Evolutionary conservation across 768 basidiomycete species (phyloP).

Genomic region (Amanita polypyramis): DNA sequence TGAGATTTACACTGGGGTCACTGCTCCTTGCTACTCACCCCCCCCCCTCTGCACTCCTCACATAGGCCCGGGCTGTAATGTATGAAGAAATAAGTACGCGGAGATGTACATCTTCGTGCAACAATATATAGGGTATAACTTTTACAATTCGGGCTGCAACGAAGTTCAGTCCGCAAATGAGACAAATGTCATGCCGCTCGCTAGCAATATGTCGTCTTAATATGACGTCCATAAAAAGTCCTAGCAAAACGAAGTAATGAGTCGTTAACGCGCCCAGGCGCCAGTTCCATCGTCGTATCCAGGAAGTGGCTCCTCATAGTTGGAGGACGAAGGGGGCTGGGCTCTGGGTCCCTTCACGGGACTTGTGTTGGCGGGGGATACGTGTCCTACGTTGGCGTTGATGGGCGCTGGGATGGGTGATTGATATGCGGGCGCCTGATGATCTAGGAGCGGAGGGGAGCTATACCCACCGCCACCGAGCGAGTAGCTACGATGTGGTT

Average conservation of each 20-base stretch:
- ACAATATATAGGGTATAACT: slow-evolving; percentile 5
- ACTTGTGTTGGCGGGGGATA: slow-evolving; percentile 18
- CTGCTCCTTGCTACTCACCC: slow-evolving; percentile 34
- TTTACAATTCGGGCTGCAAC: not conserved
- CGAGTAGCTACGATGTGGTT: slow-evolving; percentile 38
- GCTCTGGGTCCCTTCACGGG: slow-evolving; percentile 34
- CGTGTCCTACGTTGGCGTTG: slow-evolving; percentile 24
- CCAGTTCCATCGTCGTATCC: slow-evolving; percentile 51
- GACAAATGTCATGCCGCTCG: not conserved
- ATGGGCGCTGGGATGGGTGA: slow-evolving; percentile 25
- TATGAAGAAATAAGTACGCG: too few relatives aligned
- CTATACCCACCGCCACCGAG: slow-evolving; percentile 40
- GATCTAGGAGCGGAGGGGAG: slow-evolving; percentile 30
- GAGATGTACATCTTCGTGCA: not conserved
- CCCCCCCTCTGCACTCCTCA: slow-evolving; percentile 19
- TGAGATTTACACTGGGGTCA: slow-evolving; percentile 58
- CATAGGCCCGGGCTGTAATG: not conserved
- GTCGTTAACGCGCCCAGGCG: slow-evolving; percentile 34
- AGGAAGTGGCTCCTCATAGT: slow-evolving; percentile 50
- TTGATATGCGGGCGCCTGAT: slow-evolving; percentile 14
- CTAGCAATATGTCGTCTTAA: not conserved
- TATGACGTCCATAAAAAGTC: slow-evolving; percentile 2
- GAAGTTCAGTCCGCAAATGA: not conserved
- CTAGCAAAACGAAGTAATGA: not conserved
- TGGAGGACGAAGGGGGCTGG: slow-evolving; percentile 20